Conservation (phyloP, 2,329 filamentous ascomycete genomes). For the Stromatinia cepivora region DNA sequence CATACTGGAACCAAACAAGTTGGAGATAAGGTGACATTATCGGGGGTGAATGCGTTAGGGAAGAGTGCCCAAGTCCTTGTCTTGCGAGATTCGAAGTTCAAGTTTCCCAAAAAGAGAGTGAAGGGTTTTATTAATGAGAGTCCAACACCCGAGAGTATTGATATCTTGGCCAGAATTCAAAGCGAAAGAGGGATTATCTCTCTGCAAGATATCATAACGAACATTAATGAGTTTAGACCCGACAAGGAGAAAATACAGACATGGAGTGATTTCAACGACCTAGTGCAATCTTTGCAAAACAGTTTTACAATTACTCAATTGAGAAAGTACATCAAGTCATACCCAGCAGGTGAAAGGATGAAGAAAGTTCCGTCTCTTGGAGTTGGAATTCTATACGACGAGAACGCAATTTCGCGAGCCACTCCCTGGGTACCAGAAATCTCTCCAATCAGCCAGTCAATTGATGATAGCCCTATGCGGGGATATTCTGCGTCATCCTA, state of each 20-base stretch:
- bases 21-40: slow-evolving; percentile 32
- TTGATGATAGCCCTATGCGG: slow-evolving; percentile 32
- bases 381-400: background rate
- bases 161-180: slow-evolving; percentile 38
- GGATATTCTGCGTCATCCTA: slow-evolving; percentile 38
- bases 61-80: slow-evolving; percentile 38
- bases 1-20: slow-evolving; percentile 28
- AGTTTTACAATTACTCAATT: slow-evolving; percentile 39
- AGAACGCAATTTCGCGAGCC: slow-evolving; percentile 26
- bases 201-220: slow-evolving; percentile 35
- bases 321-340: slow-evolving; percentile 33
- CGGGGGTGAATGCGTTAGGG: slow-evolving; percentile 26
- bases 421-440: slow-evolving; percentile 38
- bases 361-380: slow-evolving; percentile 5
- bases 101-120: slow-evolving; percentile 21
- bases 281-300: slow-evolving; percentile 35
- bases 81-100: slow-evolving; percentile 37
- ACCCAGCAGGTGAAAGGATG: background rate
- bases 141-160: slow-evolving; percentile 31
- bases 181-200: slow-evolving; percentile 37
- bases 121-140: background rate
- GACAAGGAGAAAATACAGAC: slow-evolving; percentile 25
- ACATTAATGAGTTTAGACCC: slow-evolving; percentile 39
- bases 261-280: slow-evolving; percentile 36
- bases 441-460: slow-evolving; percentile 30